Percentiles rank a stretch among this genome's conserved stretches.
Conservation (phyloP, 2,329 filamentous ascomycete species). For the Sclerotinia minor region DNA sequence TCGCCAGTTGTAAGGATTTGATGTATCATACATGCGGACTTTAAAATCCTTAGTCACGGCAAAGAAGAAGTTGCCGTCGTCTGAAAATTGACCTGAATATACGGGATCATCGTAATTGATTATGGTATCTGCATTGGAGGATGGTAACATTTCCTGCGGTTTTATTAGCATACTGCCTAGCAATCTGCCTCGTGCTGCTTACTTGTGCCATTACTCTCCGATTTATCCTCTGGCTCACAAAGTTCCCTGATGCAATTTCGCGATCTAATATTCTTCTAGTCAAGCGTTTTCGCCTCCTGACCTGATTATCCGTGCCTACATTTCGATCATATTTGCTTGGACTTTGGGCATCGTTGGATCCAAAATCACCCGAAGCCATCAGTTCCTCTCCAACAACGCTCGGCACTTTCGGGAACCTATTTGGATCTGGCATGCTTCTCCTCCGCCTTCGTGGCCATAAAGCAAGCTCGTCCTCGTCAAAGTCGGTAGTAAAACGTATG, state of each 20-base stretch:
- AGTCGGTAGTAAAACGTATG: conserved; percentile 28
- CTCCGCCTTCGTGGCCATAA: conserved; percentile 52
- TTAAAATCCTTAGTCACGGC: conserved; percentile 88
- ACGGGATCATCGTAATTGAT: conserved; percentile 84
- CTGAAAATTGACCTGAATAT: conserved; percentile 94
- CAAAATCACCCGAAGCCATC: conserved; percentile 83
- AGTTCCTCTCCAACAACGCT: conserved; percentile 73
- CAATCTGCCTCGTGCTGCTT: conserved; percentile 30
- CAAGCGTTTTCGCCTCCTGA: conserved; percentile 54
- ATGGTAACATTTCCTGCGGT: conserved; percentile 71
- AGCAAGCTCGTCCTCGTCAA: conserved; percentile 35
- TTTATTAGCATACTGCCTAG: background rate
- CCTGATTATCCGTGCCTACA: conserved; percentile 27
- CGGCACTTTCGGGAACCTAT: conserved; percentile 79
- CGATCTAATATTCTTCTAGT: conserved; percentile 74
- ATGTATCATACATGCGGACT: conserved; percentile 96
- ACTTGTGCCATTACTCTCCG: conserved; percentile 68
- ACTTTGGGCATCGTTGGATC: conserved; percentile 59
- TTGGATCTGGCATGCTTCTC: conserved; percentile 48
- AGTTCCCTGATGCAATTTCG: conserved; percentile 71
- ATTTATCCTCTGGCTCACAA: conserved; percentile 60
- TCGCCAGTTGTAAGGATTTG: conserved; percentile 91
- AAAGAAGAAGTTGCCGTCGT: conserved; percentile 97
- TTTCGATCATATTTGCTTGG: conserved; percentile 27
- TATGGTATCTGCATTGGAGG: conserved; percentile 76